phyloP scores from a whole-genome alignment of 495 filamentous ascomycete species.

The Aspergillus egyptiacus region DNA sequence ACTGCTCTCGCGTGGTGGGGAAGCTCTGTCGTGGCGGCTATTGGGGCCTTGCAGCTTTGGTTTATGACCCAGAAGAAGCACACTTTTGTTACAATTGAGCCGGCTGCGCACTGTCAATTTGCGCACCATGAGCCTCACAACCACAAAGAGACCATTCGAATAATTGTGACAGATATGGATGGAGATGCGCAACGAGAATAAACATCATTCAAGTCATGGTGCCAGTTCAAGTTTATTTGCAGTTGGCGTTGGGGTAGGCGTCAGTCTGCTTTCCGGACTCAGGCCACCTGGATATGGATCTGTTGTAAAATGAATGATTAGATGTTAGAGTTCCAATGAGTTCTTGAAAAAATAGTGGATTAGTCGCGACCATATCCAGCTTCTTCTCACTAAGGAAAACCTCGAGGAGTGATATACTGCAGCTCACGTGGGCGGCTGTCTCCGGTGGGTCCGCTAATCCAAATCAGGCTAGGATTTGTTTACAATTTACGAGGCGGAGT shows the following conservation, averaged over 20 bases:
- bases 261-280: neutral
- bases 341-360: too few species aligned
- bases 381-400: too few species aligned
- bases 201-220: neutral
- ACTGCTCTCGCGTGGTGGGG: slow-evolving; percentile 77
- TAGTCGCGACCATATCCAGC: too few species aligned
- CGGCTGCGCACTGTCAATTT: slow-evolving; percentile 27
- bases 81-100: slow-evolving; percentile 32
- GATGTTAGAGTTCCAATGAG: too few species aligned
- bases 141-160: slow-evolving; percentile 31
- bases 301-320: neutral
- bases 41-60: slow-evolving; percentile 65
- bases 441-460: slow-evolving; percentile 17
- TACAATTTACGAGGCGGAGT: too few species aligned
- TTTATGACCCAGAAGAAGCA: slow-evolving; percentile 51
- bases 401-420: too few species aligned
- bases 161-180: slow-evolving; percentile 33
- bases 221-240: neutral
- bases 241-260: neutral
- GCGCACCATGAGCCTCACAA: slow-evolving; percentile 20
- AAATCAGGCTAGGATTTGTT: slow-evolving; percentile 35
- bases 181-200: neutral
- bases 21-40: slow-evolving; percentile 60
- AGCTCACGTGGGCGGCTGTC: too few species aligned
- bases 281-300: neutral